These are phyloP conservation scores for Teratosphaeria epicoccoides DNA, from an alignment of 2,329 filamentous ascomycete genomes.

Conservation along the genomic window DNA sequence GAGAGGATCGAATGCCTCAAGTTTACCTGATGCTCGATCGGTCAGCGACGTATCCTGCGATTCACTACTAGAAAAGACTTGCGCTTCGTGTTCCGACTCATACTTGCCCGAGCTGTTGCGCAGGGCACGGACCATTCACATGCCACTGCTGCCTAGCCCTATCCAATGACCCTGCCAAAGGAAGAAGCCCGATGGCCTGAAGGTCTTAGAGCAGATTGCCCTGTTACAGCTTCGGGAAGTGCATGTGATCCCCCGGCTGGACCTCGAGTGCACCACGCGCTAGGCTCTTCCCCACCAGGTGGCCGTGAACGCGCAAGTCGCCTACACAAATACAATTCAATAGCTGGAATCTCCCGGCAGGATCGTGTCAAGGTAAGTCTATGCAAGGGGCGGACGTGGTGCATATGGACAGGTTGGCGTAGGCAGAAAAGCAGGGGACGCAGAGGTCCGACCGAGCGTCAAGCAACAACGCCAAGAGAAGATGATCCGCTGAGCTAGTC, in stretches of 20 bases:
- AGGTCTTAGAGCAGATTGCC: too few species aligned
- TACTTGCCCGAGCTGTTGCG: background rate
- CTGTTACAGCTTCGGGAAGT: too few species aligned
- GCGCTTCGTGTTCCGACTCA: background rate
- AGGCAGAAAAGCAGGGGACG: background rate
- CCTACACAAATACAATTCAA: background rate
- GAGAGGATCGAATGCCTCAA: slow-evolving; percentile 25
- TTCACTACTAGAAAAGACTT: background rate
- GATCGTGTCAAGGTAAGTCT: background rate
- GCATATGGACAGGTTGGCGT: background rate
- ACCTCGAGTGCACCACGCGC: background rate
- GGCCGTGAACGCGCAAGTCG: background rate
- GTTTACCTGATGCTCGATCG: background rate
- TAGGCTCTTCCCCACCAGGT: background rate
- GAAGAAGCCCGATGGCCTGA: too few species aligned
- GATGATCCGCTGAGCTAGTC: background rate
- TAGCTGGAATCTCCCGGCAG: background rate
- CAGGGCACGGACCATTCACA: background rate
- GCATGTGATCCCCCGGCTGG: too few species aligned
- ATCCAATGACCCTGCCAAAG: too few species aligned
- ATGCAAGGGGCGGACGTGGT: background rate
- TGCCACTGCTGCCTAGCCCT: background rate
- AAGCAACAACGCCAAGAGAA: background rate
- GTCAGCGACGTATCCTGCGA: background rate
- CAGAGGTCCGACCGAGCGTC: background rate